Conservation (phyloP, 2,329 filamentous ascomycete genomes). For the Cladorrhinum sp. region DNA sequence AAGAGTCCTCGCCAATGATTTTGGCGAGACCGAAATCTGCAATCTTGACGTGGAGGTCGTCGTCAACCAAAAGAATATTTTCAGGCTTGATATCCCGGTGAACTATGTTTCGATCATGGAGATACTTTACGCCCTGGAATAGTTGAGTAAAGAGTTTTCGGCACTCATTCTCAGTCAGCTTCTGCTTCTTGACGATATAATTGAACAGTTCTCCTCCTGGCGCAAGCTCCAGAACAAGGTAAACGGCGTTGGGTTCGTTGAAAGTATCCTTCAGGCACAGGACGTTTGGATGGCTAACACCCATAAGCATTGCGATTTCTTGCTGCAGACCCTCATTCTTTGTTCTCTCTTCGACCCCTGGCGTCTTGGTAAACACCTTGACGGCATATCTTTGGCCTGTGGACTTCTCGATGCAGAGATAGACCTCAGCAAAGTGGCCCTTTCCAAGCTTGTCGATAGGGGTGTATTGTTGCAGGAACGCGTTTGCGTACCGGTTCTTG, state of each 20-base stretch:
- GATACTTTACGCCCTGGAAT: conserved; percentile 90
- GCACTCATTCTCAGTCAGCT: conserved; percentile 78
- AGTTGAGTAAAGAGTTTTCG: conserved; percentile 86
- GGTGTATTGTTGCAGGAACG: conserved; percentile 82
- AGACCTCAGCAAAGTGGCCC: conserved; percentile 28
- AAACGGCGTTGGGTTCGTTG: conserved; percentile 85
- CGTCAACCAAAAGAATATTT: conserved; percentile 87
- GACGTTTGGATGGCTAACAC: conserved; percentile 91
- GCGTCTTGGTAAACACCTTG: conserved; percentile 87
- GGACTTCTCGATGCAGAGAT: conserved; percentile 68
- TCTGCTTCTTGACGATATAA: conserved; percentile 85
- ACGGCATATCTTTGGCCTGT: conserved; percentile 83
- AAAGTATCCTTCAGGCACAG: conserved; percentile 94
- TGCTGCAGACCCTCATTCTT: conserved; percentile 87
- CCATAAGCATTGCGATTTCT: conserved; percentile 94
- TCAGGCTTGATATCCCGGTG: conserved; percentile 98
- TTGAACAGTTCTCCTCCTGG: conserved; percentile 95
- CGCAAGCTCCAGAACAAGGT: conserved; percentile 86
- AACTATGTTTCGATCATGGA: conserved; percentile 95
- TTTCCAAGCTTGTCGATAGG: conserved; percentile 47
- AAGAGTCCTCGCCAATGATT: conserved; percentile 97
- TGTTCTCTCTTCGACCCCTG: conserved; percentile 76
- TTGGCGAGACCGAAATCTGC: conserved; percentile 97
- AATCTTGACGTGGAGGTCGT: conserved; percentile 81
- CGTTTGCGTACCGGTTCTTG: conserved; percentile 66